Evolutionary conservation across 768 basidiomycete genomes (phyloP), one percentile per base, ranked within the genome.

Genomic region (Serpula lacrymans): DNA sequence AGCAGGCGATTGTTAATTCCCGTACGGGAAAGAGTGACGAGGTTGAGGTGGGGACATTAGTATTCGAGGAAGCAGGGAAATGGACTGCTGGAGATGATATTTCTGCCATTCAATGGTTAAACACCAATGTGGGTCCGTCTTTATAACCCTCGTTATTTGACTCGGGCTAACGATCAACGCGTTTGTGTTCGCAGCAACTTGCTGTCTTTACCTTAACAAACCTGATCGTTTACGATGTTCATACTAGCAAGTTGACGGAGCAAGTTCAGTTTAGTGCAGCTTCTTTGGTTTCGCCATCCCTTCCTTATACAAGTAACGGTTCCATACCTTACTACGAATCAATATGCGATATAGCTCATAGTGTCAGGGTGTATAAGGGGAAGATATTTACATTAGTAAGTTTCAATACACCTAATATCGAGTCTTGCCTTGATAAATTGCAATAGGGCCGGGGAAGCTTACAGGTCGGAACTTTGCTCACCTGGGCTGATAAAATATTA

Each of bases 401-500:
- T 63, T 28, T 1, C n/a, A 22, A 17, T 32, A 37, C 28, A 29
- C 31, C 37, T 5, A 40, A 12, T 20, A 17, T 28, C 6, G 16
- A 39, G 35, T 27, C 18, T 22, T 31, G 49, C 32, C 12, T 32
- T 34, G 46, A 20, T 7, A 39, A 36, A 41, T 16, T n/a, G 23
- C 38, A n/a, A 22, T 49, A 88, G 90, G 76, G 78, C 34, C 71
- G 72, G 37, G 70, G 81, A 41, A 77, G 77, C 34, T 47, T 97
- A 1, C 73, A 77, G 55, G 91, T 87, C 3, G 96, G 92, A 20
- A 88, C 86, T 2, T 69, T 98, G 16, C 68, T 93, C 22, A 90
- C 91, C 1, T 99, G 96, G 96, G 91, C 95, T 5, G 96, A 99
- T 59, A 81, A 85, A 31, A 83, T 98, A 17, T 68, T 99, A 31